phyloP scores from a whole-genome alignment of 495 filamentous ascomycete genomes.

The Haplographium delicatum region DNA sequence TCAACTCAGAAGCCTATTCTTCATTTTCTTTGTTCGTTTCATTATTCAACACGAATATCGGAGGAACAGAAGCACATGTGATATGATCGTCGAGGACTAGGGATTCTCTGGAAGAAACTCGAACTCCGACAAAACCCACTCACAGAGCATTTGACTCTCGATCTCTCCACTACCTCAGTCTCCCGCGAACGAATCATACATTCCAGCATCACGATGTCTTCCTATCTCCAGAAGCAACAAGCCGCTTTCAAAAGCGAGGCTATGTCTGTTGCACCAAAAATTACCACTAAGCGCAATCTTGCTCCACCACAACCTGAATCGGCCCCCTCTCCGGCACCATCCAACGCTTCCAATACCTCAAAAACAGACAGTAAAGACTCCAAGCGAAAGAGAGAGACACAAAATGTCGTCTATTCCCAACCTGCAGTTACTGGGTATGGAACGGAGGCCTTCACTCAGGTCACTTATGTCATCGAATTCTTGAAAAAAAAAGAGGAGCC shows the following conservation, averaged over 20 bases:
- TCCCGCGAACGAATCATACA: no score
- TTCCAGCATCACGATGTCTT: slow-evolving; percentile 43
- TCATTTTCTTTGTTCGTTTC: no score
- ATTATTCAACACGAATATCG: no score
- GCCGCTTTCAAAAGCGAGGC: slow-evolving; percentile 42
- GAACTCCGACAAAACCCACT: no score
- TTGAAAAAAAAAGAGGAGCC: slow-evolving; percentile 73
- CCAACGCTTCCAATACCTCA: slow-evolving; percentile 41
- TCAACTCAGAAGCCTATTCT: no score
- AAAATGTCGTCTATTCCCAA: slow-evolving; percentile 65
- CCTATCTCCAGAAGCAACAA: slow-evolving; percentile 43
- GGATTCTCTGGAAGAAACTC: no score
- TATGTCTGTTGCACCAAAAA: slow-evolving; percentile 41
- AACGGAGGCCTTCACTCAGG: slow-evolving; percentile 73
- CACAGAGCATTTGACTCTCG: neutral
- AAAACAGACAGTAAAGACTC: slow-evolving; percentile 41
- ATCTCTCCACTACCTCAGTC: neutral
- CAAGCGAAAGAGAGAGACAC: slow-evolving; percentile 52
- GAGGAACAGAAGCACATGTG: no score
- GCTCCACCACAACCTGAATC: slow-evolving; percentile 34
- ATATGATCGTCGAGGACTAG: no score
- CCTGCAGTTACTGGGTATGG: slow-evolving; percentile 73
- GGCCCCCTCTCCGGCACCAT: slow-evolving; percentile 33
- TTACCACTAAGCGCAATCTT: slow-evolving; percentile 41
- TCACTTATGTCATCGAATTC: slow-evolving; percentile 76